phyloP scores from a whole-genome alignment of 805 yeast genomes.

The Saccharomycopsis olivae region DNA sequence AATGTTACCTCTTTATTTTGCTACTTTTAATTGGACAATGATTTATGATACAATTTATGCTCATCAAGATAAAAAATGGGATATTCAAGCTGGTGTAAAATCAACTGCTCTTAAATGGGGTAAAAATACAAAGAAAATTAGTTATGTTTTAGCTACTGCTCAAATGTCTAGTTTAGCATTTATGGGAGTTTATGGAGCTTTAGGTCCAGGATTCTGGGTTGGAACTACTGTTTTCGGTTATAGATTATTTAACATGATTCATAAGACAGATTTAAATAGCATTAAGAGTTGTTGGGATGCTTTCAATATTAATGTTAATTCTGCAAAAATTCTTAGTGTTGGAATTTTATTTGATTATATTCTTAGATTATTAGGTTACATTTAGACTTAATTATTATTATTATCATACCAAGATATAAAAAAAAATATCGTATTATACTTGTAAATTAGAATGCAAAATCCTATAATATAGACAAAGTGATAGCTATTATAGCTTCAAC shows the following conservation, averaged over 20 bases:
- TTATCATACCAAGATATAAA: background rate
- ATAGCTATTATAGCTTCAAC: background rate
- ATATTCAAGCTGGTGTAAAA: slow-evolving; percentile 82
- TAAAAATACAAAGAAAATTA: slow-evolving; percentile 56
- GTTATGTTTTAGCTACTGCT: slow-evolving; percentile 49
- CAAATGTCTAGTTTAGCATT: slow-evolving; percentile 55
- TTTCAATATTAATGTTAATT: slow-evolving; percentile 65
- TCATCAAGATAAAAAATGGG: slow-evolving; percentile 90
- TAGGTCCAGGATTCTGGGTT: slow-evolving; percentile 72
- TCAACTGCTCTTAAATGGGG: slow-evolving; percentile 97
- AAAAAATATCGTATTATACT: background rate
- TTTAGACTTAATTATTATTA: background rate
- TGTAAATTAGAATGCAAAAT: background rate
- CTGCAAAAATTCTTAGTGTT: slow-evolving; percentile 57
- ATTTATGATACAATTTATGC: slow-evolving; percentile 94
- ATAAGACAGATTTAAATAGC: slow-evolving; percentile 63
- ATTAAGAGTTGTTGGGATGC: slow-evolving; percentile 78
- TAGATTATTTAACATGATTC: slow-evolving; percentile 59
- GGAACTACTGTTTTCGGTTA: slow-evolving; percentile 60
- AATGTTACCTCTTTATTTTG: slow-evolving; percentile 65
- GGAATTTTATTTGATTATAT: slow-evolving; percentile 63
- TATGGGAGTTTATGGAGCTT: slow-evolving; percentile 58
- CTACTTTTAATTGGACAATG: slow-evolving; percentile 89
- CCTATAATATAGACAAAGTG: background rate
- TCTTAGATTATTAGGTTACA: slow-evolving; percentile 33